These are phyloP conservation scores for Neonectria sp. DNA, from an alignment of 2,329 filamentous ascomycete genomes.

Conservation along the genomic window DNA sequence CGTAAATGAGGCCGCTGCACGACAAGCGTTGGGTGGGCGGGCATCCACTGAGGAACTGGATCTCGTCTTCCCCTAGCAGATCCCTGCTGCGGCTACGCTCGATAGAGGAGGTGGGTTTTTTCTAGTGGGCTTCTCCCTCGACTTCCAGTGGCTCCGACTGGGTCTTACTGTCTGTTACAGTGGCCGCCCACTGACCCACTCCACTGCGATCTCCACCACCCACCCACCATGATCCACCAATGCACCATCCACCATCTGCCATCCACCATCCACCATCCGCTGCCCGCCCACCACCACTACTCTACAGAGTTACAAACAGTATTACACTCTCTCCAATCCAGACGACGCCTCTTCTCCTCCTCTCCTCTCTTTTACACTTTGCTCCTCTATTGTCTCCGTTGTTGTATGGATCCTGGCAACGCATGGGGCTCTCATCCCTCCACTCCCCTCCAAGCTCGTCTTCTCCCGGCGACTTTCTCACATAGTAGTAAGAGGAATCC, in stretches of 20 bases:
- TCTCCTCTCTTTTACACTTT: not conserved
- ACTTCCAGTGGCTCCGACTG: constrained; percentile 47
- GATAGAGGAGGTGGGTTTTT: constrained; percentile 46
- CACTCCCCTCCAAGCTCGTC: not conserved
- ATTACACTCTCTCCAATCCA: not conserved
- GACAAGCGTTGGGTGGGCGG: not conserved
- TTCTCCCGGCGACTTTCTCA: not conserved
- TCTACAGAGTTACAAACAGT: not conserved
- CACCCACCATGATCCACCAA: constrained; percentile 1
- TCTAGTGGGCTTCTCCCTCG: constrained; percentile 48
- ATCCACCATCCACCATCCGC: not conserved
- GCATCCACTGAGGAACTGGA: constrained; percentile 9
- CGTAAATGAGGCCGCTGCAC: constrained; percentile 9
- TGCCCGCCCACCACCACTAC: not conserved
- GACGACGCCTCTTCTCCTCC: too few relatives aligned
- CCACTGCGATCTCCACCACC: constrained; percentile 30
- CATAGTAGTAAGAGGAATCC: not conserved
- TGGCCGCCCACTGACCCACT: constrained; percentile 36
- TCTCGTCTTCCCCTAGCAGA: constrained; percentile 13
- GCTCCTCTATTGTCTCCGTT: not conserved
- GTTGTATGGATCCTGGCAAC: not conserved
- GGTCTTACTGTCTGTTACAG: constrained; percentile 37
- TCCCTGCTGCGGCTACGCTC: constrained; percentile 38
- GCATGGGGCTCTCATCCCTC: not conserved
- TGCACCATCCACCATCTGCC: not conserved